phyloP scores from a whole-genome alignment of 2,329 filamentous ascomycete genomes.

The Lasiodiplodia hormozganensis region DNA sequence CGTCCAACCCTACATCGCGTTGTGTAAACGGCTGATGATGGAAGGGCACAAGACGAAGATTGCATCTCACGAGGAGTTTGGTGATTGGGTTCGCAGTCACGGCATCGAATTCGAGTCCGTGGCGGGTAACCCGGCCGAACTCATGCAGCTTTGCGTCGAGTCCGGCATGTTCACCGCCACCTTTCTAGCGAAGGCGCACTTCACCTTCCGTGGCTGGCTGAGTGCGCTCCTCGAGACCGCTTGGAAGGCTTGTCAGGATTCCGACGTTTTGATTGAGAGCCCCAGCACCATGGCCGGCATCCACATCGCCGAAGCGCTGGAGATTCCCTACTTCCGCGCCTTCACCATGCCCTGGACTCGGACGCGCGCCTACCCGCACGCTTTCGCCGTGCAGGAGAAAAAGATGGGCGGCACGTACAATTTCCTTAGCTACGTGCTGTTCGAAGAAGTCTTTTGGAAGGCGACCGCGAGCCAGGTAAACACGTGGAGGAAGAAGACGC shows the following conservation, averaged over 20 bases:
- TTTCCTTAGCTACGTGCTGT: slow-evolving; percentile 92
- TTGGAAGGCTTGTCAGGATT: slow-evolving; percentile 83
- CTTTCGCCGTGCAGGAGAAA: slow-evolving; percentile 89
- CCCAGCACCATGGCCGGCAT: slow-evolving; percentile 98
- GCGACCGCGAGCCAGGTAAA: slow-evolving; percentile 91
- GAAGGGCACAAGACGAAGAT: slow-evolving; percentile 89
- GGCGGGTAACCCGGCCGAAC: slow-evolving; percentile 87
- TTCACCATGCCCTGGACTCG: slow-evolving; percentile 99
- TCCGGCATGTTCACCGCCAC: slow-evolving; percentile 96
- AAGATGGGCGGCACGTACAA: slow-evolving; percentile 98
- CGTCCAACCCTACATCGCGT: slow-evolving; percentile 95
- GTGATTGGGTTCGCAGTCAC: slow-evolving; percentile 86
- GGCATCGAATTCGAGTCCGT: slow-evolving; percentile 92
- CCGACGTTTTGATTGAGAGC: slow-evolving; percentile 91
- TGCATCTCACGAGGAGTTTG: slow-evolving; percentile 90
- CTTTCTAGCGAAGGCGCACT: slow-evolving; percentile 83
- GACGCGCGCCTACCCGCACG: slow-evolving; percentile 93
- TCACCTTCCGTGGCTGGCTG: slow-evolving; percentile 86
- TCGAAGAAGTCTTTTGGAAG: slow-evolving; percentile 97
- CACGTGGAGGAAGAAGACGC: slow-evolving; percentile 82
- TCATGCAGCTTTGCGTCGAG: slow-evolving; percentile 96
- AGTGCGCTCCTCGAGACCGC: slow-evolving; percentile 84
- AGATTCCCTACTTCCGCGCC: slow-evolving; percentile 93
- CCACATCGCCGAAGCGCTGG: slow-evolving; percentile 91
- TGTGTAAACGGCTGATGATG: slow-evolving; percentile 87